Base-by-base conservation (phyloP, 2,329 filamentous ascomycete species). In the Coleophoma eucalyptorum region DNA sequence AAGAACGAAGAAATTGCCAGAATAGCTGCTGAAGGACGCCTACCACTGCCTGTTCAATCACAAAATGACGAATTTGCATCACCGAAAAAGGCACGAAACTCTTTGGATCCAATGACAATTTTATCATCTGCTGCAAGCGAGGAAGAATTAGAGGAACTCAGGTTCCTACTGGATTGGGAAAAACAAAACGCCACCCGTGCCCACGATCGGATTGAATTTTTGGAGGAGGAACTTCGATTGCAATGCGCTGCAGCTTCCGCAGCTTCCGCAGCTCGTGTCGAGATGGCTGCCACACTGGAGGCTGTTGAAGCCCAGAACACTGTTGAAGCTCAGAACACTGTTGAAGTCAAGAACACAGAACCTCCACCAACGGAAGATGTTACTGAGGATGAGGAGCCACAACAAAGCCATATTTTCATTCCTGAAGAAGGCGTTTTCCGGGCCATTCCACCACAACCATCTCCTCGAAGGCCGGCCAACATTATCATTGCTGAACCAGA, bases 221-320 rank as follows among this genome's bases (percentile, higher is more conserved):
- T 92, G 64, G 81, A 89, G 62, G 79, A 87, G 49, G 88, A 93
- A 65, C 90, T 86, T 65, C 77, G 82, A 46, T 78, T 91, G 56
- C 78, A 58, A 55, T 54, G 51, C 34, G 48, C 54, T 35, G 34
- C 42, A 42, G 44, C 43, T 21, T 18, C n/a, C n/a, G 43, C 37
- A 41, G 15, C 20, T 16, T 16, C 12, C 10, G 11, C 32, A 12
- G 31, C 20, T 18, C 16, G 15, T 15, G 8, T 11, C 18, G 18
- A 16, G 13, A 46, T 38, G 35, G 20, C 50, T 32, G 11, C 33
- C 10, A 42, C 34, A 16, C 26, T 26, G 26, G 26, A 26, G 26
- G 26, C 26, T 26, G 26, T 26, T 26, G 26, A 26, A 26, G 26
- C 10, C 10, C 26, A 26, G 6, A 8, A 26, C 26, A 38, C 35